A percentile compares a stretch with the other conserved stretches of the same genome.
These are phyloP conservation scores for Lodderomyces jiufengensis DNA, from an alignment of 1,139 yeast genomes.

Conservation along the genomic window DNA sequence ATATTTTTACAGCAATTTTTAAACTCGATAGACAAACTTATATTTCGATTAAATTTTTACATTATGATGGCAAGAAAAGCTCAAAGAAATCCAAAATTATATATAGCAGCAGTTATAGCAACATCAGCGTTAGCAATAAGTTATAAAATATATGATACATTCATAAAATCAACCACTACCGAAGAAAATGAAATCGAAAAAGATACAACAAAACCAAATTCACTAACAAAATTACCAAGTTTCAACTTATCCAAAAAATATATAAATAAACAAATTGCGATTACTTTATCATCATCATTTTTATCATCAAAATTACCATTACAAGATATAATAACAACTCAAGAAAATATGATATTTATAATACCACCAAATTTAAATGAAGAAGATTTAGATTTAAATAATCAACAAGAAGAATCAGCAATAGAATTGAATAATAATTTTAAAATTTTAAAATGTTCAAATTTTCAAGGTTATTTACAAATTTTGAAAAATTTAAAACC, in stretches of 20 bases:
- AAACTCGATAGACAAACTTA: too few relatives aligned
- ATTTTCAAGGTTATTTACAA: slow-evolving; percentile 42
- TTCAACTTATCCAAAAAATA: slow-evolving; percentile 19
- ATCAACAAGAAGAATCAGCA: not conserved
- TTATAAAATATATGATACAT: slow-evolving; percentile 29
- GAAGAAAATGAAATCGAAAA: slow-evolving; percentile 6
- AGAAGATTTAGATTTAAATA: slow-evolving; percentile 36
- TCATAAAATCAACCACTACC: slow-evolving; percentile 10
- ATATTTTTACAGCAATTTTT: too few relatives aligned
- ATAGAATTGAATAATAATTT: slow-evolving; percentile 27
- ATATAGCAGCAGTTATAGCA: slow-evolving; percentile 37
- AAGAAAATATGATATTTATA: slow-evolving; percentile 43
- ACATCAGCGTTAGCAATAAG: slow-evolving; percentile 36
- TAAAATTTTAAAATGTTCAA: slow-evolving; percentile 40
- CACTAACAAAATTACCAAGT: not conserved
- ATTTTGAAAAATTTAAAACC: slow-evolving; percentile 42
- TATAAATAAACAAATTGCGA: slow-evolving; percentile 36
- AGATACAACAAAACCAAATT: slow-evolving; percentile 3
- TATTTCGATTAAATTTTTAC: too few relatives aligned
- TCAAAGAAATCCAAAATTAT: slow-evolving; percentile 28
- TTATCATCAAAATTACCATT: slow-evolving; percentile 39
- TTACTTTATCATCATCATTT: slow-evolving; percentile 43
- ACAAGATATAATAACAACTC: slow-evolving; percentile 34
- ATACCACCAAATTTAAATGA: slow-evolving; percentile 44
- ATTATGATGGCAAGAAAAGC: slow-evolving; percentile 13